Conservation (phyloP, 805 yeast genomes). For the Maudiozyma pseudohumilis region DNA sequence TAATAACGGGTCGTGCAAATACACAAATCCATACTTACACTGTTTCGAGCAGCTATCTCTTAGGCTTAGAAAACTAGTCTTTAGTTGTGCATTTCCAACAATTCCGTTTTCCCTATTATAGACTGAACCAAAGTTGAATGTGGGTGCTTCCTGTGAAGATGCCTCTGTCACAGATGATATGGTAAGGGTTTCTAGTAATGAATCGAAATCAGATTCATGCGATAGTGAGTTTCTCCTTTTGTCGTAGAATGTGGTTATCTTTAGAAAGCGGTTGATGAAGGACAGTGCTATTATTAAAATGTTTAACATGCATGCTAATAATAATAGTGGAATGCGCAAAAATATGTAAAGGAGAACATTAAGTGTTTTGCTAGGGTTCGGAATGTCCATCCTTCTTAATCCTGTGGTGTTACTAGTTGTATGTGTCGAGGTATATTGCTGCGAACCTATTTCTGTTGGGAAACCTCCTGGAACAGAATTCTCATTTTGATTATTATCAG, state of each 20-base stretch:
- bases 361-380: neutral
- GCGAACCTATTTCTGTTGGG: neutral
- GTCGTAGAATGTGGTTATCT: slow-evolving; percentile 17
- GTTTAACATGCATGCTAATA: slow-evolving; percentile 4
- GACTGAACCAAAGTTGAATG: slow-evolving; percentile 20
- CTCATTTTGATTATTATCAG: neutral
- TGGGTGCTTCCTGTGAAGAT: neutral
- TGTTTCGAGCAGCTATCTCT: slow-evolving; percentile 58
- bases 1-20: slow-evolving; percentile 63
- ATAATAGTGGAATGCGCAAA: slow-evolving; percentile 6
- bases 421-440: neutral
- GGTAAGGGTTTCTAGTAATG: slow-evolving; percentile 12
- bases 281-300: neutral
- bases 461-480: slow-evolving; percentile 6
- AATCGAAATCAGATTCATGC: slow-evolving; percentile 8
- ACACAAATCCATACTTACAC: slow-evolving; percentile 62
- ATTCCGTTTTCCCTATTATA: slow-evolving; percentile 18
- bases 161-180: slow-evolving; percentile 7
- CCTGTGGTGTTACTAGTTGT: neutral
- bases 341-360: neutral
- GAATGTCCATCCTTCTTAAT: neutral
- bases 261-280: slow-evolving; percentile 16
- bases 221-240: slow-evolving; percentile 10
- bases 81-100: slow-evolving; percentile 24
- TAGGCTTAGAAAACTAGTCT: slow-evolving; percentile 76